phyloP scores from a whole-genome alignment of 352 stramenopile genomes.

The Phytopythium mirpurense region DNA sequence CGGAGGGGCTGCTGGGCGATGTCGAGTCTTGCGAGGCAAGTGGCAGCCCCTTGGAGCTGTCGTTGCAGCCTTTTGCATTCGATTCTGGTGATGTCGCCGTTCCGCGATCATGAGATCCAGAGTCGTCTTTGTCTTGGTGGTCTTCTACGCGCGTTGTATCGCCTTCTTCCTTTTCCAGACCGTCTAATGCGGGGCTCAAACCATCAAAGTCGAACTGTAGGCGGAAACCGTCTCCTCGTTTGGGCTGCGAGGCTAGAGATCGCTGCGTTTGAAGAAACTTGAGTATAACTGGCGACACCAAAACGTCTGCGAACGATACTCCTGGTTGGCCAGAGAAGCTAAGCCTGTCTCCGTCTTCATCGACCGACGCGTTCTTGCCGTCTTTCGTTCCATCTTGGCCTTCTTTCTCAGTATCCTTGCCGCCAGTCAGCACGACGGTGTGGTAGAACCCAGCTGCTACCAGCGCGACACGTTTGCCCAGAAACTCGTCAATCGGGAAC shows the following conservation, averaged over 20 bases:
- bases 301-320: neutral
- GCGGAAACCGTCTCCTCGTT: neutral
- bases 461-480: slow-evolving; percentile 84
- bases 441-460: slow-evolving; percentile 93
- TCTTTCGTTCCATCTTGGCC: slow-evolving; percentile 13
- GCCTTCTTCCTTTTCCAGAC: neutral
- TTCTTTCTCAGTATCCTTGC: slow-evolving; percentile 50
- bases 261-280: neutral
- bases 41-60: neutral
- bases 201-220: neutral
- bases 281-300: neutral
- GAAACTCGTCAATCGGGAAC: slow-evolving; percentile 86
- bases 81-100: neutral
- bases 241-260: neutral
- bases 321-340: neutral
- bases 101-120: neutral
- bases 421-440: slow-evolving; percentile 87
- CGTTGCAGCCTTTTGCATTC: neutral
- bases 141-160: neutral
- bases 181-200: neutral
- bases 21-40: neutral
- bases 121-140: neutral
- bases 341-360: neutral
- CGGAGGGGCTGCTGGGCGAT: neutral
- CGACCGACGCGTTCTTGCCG: neutral